A percentile compares a stretch with the other conserved stretches of the same genome.
Evolutionary conservation across 2,329 filamentous ascomycete species (phyloP).

Genomic region (Cladosporium sp.): DNA sequence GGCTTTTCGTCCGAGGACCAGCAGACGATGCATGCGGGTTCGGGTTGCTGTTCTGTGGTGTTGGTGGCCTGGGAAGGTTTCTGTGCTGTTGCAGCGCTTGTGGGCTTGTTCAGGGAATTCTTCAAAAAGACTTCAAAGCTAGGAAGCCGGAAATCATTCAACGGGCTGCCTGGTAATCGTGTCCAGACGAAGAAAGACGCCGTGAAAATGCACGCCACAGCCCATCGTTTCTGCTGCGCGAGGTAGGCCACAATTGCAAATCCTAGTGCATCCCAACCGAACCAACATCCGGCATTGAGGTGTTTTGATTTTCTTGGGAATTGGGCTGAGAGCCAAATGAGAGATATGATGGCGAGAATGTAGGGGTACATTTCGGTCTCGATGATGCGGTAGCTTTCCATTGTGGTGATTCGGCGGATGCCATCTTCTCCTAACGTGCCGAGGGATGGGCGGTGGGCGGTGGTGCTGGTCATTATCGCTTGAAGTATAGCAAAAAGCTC

Average conservation of each 20-base stretch:
- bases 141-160: not conserved
- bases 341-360: not conserved
- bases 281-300: conserved; percentile 1
- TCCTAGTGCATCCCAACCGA: not conserved
- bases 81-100: not conserved
- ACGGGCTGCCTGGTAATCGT: not conserved
- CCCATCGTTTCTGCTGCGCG: not conserved
- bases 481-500: no score
- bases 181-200: conserved; percentile 2
- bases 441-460: not conserved
- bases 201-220: not conserved
- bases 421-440: not conserved
- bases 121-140: not conserved
- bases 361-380: not conserved
- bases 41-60: not conserved
- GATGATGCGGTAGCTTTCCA: not conserved
- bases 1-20: not conserved
- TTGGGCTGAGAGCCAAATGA: conserved; percentile 2
- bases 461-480: no score
- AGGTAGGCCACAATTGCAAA: not conserved
- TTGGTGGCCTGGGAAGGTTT: not conserved
- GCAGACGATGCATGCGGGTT: not conserved
- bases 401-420: not conserved
- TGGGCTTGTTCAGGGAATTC: not conserved
- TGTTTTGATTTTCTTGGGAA: not conserved